A percentile compares a stretch with the other conserved stretches of the same genome.
phyloP scores from a whole-genome alignment of 495 filamentous ascomycete genomes.

The Neurospora sp. region DNA sequence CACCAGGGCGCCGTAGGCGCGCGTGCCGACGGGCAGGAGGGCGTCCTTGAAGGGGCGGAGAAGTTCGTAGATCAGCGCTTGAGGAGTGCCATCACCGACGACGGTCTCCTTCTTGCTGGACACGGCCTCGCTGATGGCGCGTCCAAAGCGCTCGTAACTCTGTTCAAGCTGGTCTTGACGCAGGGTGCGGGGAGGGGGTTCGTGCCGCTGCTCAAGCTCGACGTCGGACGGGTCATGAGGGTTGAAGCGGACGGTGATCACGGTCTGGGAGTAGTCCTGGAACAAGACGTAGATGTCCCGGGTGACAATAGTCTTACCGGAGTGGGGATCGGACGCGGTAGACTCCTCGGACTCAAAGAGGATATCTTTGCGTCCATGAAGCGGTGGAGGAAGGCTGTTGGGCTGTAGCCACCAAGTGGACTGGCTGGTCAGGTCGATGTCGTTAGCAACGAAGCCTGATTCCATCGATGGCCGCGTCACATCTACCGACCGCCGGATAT shows the following conservation, averaged over 20 bases:
- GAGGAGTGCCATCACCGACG: constrained; percentile 74
- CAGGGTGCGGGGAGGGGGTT: constrained; percentile 66
- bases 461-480: constrained; percentile 49
- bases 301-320: constrained; percentile 57
- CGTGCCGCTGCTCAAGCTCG: constrained; percentile 74
- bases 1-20: constrained; percentile 83
- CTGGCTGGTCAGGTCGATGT: constrained; percentile 64
- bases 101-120: constrained; percentile 61
- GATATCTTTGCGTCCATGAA: constrained; percentile 76
- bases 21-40: constrained; percentile 69
- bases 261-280: constrained; percentile 91
- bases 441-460: constrained; percentile 71
- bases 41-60: constrained; percentile 62
- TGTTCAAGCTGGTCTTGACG: constrained; percentile 93
- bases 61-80: constrained; percentile 66
- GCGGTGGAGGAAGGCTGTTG: constrained; percentile 62
- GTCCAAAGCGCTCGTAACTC: constrained; percentile 67
- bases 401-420: constrained; percentile 79
- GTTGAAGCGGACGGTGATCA: constrained; percentile 76
- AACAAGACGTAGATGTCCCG: constrained; percentile 81
- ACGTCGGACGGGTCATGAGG: constrained; percentile 60
- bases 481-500: constrained; percentile 64
- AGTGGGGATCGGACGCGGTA: constrained; percentile 48
- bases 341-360: constrained; percentile 77
- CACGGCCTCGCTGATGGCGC: constrained; percentile 58